Conservation (phyloP, 371 early-diverging fungal species). For the Gilbertella persicaria region DNA sequence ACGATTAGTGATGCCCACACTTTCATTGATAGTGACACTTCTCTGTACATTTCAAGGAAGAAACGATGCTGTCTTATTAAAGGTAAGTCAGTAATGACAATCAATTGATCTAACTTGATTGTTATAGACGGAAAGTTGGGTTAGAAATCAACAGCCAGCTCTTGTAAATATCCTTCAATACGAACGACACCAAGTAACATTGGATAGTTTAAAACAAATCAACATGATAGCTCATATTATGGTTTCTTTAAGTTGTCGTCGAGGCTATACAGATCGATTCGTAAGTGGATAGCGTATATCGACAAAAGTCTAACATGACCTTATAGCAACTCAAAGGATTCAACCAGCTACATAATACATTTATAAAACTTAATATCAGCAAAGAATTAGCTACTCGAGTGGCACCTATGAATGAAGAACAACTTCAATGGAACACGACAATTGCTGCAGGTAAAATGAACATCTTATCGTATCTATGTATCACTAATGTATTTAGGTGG, state of each 20-base stretch:
- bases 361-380: conserved; percentile 17
- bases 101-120: not conserved
- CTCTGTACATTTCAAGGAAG: conserved; percentile 55
- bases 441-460: conserved; percentile 4
- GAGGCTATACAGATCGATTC: too few species aligned
- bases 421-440: conserved; percentile 1
- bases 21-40: conserved; percentile 63
- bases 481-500: too few species aligned
- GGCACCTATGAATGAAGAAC: not conserved
- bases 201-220: conserved; percentile 47
- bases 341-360: conserved; percentile 48
- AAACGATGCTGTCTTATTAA: conserved; percentile 46
- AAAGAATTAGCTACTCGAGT: conserved; percentile 17
- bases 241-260: too few species aligned
- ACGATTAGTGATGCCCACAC: conserved; percentile 59
- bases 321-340: not conserved
- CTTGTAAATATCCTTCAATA: conserved; percentile 63
- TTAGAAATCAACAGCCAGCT: conserved; percentile 62
- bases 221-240: conserved; percentile 31
- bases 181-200: conserved; percentile 31
- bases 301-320: not conserved
- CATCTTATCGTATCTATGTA: too few species aligned
- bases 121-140: conserved; percentile 56
- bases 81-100: conserved; percentile 24
- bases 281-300: too few species aligned